phyloP scores from a whole-genome alignment of 345 rosid species.

The Luvunga scandens region DNA sequence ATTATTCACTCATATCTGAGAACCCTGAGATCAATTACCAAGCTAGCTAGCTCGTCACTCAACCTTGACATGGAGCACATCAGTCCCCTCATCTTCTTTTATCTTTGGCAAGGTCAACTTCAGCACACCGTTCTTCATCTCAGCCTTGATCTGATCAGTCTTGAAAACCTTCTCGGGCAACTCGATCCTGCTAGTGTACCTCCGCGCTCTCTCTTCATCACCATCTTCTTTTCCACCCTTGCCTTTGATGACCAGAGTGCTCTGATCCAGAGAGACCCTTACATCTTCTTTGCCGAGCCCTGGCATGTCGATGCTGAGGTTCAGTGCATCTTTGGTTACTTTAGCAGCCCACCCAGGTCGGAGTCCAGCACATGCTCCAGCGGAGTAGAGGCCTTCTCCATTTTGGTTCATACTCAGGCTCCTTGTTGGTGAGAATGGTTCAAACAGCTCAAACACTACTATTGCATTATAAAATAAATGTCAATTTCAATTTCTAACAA shows the following conservation, averaged over 20 bases:
- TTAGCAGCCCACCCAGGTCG: slow-evolving; percentile 33
- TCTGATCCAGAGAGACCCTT: slow-evolving; percentile 47
- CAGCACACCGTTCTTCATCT: slow-evolving; percentile 89
- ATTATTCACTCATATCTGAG: too few species aligned
- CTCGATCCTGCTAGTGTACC: slow-evolving; percentile 45
- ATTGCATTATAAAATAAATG: neutral
- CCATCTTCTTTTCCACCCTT: slow-evolving; percentile 45
- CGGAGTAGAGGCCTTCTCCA: slow-evolving; percentile 44
- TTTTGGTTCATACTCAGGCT: slow-evolving; percentile 62
- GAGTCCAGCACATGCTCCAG: slow-evolving; percentile 36
- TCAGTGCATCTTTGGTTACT: slow-evolving; percentile 38
- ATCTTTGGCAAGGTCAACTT: slow-evolving; percentile 69
- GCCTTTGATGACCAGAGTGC: slow-evolving; percentile 56
- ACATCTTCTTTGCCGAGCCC: slow-evolving; percentile 57
- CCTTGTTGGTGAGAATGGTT: slow-evolving; percentile 59
- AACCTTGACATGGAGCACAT: slow-evolving; percentile 46
- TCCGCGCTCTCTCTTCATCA: slow-evolving; percentile 36
- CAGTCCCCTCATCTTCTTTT: slow-evolving; percentile 43
- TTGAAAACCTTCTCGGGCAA: slow-evolving; percentile 37
- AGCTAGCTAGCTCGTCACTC: slow-evolving; percentile 18
- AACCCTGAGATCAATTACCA: too few species aligned
- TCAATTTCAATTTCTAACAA: too few species aligned
- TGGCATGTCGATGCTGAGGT: slow-evolving; percentile 50
- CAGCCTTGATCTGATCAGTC: slow-evolving; percentile 63
- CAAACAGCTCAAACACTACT: slow-evolving; percentile 57